Base-by-base conservation (phyloP, 2,329 filamentous ascomycete species). In the Scytalidium sp. region DNA sequence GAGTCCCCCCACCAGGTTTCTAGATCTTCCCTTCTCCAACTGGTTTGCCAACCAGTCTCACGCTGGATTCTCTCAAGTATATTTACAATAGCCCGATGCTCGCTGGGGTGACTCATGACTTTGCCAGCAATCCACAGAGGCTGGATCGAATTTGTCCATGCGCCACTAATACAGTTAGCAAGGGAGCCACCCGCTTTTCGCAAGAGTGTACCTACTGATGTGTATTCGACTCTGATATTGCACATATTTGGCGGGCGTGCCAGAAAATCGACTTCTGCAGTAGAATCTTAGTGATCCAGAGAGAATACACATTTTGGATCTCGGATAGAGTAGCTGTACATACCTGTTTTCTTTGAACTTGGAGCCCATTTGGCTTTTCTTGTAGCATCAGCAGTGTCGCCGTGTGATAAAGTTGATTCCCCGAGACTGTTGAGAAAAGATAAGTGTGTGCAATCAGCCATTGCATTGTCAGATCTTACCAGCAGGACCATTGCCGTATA, bases 11-110 rank as follows among this genome's bases (percentile, higher is more conserved):
- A 81, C 49, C 74, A 74, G 44, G 75, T 71, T 42, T 70, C 72
- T 43, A 81, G 44, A 59, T 81, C 77, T 15, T 79, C 73, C 0
- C 70, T 73, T 40, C 78, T 62, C 77, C 77, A 81, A 51, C 68
- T 67, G 1, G 78, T 79, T 3, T 71, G 70, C 76, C 77, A 81
- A 0, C 78, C 78, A 6, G 72, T 76, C 55, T 78, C 74, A 22
- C 64, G 64, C 63, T 80, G 77, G 27, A 81, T 80, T 20, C 67
- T 66, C 15, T 70, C 70, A 41, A 78, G 58, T 13, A 78, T 62
- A 10, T 74, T 67, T 10, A 80, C 29, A n/a, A 81, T 76, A 49
- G 58, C 74, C 46, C 50, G 64, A 55, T 66, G 77, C 61, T 66
- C 74, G 32, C 59, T 70, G 2, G 54, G 62, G 53, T 75, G 72